These are phyloP conservation scores for Globisporangium recalcitrans DNA, from an alignment of 352 stramenopile species.

Conservation along the genomic window DNA sequence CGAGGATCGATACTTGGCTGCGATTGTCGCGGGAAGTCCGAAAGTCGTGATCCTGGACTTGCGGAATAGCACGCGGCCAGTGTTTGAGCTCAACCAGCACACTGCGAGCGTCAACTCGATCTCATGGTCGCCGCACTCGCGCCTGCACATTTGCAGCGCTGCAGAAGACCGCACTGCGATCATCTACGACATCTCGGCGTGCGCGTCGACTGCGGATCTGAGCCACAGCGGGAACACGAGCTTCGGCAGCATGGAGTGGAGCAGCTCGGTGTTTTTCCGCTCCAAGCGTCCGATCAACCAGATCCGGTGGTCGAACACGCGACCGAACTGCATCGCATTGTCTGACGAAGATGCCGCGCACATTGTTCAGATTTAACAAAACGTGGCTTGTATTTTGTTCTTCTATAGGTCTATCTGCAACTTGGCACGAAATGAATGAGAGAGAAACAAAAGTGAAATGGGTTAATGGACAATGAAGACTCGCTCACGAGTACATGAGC, in stretches of 20 bases:
- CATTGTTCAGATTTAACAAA: slow-evolving; percentile 79
- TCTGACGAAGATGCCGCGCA: slow-evolving; percentile 94
- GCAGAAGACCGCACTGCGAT: slow-evolving; percentile 94
- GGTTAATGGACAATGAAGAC: not conserved
- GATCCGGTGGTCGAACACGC: slow-evolving; percentile 89
- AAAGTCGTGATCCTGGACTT: slow-evolving; percentile 96
- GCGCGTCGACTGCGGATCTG: slow-evolving; percentile 23
- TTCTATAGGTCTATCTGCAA: not conserved
- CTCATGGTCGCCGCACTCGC: slow-evolving; percentile 93
- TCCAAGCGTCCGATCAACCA: slow-evolving; percentile 75
- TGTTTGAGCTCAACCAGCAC: slow-evolving; percentile 92
- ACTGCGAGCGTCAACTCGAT: slow-evolving; percentile 92
- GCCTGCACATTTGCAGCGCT: slow-evolving; percentile 93
- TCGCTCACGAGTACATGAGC: slow-evolving; percentile 68
- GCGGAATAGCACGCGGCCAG: slow-evolving; percentile 85
- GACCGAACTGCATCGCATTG: slow-evolving; percentile 95
- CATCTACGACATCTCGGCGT: slow-evolving; percentile 91
- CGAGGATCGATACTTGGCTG: slow-evolving; percentile 96
- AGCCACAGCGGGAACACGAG: slow-evolving; percentile 20
- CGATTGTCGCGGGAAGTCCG: slow-evolving; percentile 89
- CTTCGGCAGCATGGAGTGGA: slow-evolving; percentile 25
- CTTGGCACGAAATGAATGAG: not conserved
- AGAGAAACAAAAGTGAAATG: not conserved
- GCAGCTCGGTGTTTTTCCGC: slow-evolving; percentile 48
- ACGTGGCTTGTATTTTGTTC: not conserved